Percentiles rank a stretch among this genome's conserved stretches.
These are phyloP conservation scores for Plasmodiophora brassicae DNA, from an alignment of 208 protist species.

Conservation along the genomic window DNA sequence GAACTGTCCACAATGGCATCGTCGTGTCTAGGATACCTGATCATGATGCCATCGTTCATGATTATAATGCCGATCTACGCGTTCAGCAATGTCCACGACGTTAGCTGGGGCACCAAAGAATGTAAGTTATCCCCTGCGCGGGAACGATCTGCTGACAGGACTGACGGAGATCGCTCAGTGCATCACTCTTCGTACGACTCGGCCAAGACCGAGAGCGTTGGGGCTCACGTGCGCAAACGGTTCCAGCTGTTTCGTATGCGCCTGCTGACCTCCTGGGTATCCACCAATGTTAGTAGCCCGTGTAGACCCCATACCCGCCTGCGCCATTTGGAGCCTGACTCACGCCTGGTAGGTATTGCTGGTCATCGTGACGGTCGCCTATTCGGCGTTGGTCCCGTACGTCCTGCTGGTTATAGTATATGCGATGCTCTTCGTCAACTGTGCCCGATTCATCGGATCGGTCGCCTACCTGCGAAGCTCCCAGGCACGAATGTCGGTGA, in stretches of 20 bases:
- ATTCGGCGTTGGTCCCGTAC: not conserved
- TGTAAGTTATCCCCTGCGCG: not conserved
- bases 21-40: not conserved
- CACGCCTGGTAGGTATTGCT: no score
- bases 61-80: conserved; percentile 14
- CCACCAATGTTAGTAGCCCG: not conserved
- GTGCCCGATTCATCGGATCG: not conserved
- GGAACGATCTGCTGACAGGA: not conserved
- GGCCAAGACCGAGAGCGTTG: not conserved
- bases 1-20: not conserved
- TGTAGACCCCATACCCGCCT: no score
- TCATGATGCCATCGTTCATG: conserved; percentile 13
- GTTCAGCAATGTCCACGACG: conserved; percentile 11
- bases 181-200: not conserved
- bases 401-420: not conserved
- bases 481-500: not conserved
- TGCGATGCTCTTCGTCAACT: no score
- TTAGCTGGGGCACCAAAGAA: conserved; percentile 4
- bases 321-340: no score
- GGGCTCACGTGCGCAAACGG: not conserved
- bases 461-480: not conserved
- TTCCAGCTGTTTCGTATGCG: not conserved
- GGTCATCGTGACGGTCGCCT: no score
- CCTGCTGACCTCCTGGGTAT: not conserved
- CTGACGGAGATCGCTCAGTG: not conserved